A percentile compares a stretch with the other conserved stretches of the same genome.
These are phyloP conservation scores for Castanea sativa DNA, from an alignment of 306 rosid species.

Conservation along the genomic window DNA sequence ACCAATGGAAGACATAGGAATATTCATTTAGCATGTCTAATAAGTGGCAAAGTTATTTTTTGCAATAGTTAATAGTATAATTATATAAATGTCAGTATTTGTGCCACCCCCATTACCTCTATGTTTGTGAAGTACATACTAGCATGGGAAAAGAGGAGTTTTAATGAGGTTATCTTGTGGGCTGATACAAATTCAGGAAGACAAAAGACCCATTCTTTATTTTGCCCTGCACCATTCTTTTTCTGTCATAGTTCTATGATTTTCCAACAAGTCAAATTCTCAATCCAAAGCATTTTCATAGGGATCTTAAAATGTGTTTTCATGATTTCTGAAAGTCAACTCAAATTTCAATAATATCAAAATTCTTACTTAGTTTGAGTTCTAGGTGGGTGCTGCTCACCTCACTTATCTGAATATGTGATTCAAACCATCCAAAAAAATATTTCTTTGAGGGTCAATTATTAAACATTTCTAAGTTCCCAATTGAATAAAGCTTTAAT, in stretches of 20 bases:
- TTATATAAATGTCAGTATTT: not conserved
- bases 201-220: not conserved
- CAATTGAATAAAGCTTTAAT: too few species aligned
- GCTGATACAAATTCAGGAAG: not conserved
- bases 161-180: not conserved
- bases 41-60: not conserved
- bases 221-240: not conserved
- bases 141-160: not conserved
- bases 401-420: too few species aligned
- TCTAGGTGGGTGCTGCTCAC: too few species aligned
- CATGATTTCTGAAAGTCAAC: not conserved
- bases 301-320: not conserved
- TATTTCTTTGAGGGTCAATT: too few species aligned
- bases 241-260: not conserved
- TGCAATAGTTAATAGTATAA: not conserved
- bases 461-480: too few species aligned
- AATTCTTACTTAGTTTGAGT: too few species aligned
- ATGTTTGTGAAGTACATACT: not conserved
- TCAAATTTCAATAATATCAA: too few species aligned
- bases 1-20: not conserved
- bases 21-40: not conserved
- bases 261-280: not conserved
- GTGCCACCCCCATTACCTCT: not conserved
- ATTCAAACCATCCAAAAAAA: too few species aligned
- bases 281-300: not conserved